Evolutionary conservation across 768 basidiomycete species (phyloP), one percentile per base, ranked within the genome.

Genomic region (Auricularia sp.): DNA sequence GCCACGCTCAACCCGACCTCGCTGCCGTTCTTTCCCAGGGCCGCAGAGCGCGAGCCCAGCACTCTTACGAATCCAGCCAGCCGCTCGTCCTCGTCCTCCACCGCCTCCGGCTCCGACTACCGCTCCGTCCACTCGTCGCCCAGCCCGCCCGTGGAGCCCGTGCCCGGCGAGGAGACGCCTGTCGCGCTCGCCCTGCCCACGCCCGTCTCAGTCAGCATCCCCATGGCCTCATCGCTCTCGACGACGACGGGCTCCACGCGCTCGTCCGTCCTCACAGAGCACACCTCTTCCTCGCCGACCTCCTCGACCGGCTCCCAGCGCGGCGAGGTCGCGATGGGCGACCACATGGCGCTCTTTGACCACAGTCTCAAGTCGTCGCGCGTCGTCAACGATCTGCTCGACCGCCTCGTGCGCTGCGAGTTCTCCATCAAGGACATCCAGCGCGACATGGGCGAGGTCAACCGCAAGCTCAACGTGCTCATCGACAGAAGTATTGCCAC

Each of bases 21-120:
- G 65, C 85, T 85, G 73, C 90, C 90, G 62, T 92, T 92, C 82
- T 90, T 90, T 74, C 90, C 90, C 67, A 88, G 87, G 64, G 82
- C 79, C 71, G 70, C 59, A 24, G 59, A 61, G 21, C 37, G 16
- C 34, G 34, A 58, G 59, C 37, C 37, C 34, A 61, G 29, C 18
- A 61, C 37, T 24, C 34, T 24, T 58, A 24, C 34, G 54, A 24
- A 58, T 34, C 54, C 34, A 24, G 54, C 16, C 59, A 61, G 59
- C 59, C 59, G 34, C 34, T 61, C 37, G 16, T 61, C 59, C 59
- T 35, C 33, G 47, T 79, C 81, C 44, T 73, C 84, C 65, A 85
- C 86, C 62, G 73, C 81, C 56, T 85, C 87, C 62, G 80, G 85
- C 24, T 81, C 84, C 54, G 88, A 88, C 66, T 85, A 80, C 72